These are phyloP conservation scores for Mikania micrantha DNA, from an alignment of 129 eudicot species.

Conservation along the genomic window DNA sequence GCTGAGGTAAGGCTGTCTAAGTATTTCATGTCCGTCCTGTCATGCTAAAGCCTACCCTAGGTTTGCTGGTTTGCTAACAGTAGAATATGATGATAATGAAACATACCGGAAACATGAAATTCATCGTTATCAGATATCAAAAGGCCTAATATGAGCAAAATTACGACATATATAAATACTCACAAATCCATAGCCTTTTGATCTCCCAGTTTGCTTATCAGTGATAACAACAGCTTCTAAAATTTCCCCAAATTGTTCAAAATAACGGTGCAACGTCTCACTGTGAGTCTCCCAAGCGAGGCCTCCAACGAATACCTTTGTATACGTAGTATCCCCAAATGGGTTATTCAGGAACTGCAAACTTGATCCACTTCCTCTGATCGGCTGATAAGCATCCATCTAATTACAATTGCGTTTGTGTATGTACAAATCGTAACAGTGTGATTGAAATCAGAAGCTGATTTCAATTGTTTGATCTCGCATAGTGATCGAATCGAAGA, in stretches of 20 bases:
- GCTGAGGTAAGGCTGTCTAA: too few relatives aligned
- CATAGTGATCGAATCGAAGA: constrained; percentile 8
- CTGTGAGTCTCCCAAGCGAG: constrained; percentile 62
- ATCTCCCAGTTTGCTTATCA: constrained; percentile 52
- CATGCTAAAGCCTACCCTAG: too few relatives aligned
- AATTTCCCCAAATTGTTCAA: constrained; percentile 54
- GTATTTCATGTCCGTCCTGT: too few relatives aligned
- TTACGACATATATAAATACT: constrained; percentile 8
- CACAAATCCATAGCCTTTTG: constrained; percentile 66
- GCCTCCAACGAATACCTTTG: constrained; percentile 58
- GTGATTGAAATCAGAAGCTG: constrained; percentile 11
- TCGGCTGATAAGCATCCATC: constrained; percentile 42
- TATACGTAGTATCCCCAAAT: constrained; percentile 43
- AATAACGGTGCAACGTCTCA: constrained; percentile 40
- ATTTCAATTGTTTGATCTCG: constrained; percentile 6
- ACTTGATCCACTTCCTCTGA: constrained; percentile 41
- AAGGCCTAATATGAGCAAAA: neutral
- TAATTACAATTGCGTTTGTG: neutral
- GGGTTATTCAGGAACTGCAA: constrained; percentile 33
- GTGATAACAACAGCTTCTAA: constrained; percentile 56
- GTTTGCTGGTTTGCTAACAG: too few relatives aligned
- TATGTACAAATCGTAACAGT: constrained; percentile 3
- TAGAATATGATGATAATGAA: too few relatives aligned
- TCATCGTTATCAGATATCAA: neutral
- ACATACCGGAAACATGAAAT: neutral